phyloP scores from a whole-genome alignment of 1,139 yeast genomes.

The Blastobotrys capitulatus region DNA sequence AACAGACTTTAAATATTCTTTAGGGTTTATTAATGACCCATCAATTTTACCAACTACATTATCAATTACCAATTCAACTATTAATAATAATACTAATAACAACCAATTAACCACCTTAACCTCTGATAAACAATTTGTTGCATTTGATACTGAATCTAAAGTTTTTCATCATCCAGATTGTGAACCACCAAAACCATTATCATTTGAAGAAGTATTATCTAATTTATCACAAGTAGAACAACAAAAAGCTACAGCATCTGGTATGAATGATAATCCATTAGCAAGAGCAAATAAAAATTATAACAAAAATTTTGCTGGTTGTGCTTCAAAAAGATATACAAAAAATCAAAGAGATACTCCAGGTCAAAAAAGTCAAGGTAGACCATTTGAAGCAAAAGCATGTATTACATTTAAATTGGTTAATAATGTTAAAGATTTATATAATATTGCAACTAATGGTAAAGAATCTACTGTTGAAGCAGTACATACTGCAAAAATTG shows the following conservation, averaged over 20 bases:
- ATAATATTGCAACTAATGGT: constrained; percentile 4
- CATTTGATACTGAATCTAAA: neutral
- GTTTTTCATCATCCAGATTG: constrained; percentile 3
- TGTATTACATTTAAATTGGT: neutral
- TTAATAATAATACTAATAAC: no score
- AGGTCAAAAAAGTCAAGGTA: constrained; percentile 6
- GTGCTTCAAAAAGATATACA: constrained; percentile 3
- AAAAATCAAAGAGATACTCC: neutral
- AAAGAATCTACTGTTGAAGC: neutral
- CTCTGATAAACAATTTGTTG: neutral
- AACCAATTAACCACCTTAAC: no score
- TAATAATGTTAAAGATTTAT: neutral
- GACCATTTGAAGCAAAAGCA: constrained; percentile 4
- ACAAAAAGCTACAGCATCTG: neutral
- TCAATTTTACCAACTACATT: no score
- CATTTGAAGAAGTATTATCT: no score
- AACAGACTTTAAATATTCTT: no score
- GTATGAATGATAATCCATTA: neutral
- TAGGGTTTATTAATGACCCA: no score
- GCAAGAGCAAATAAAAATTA: no score
- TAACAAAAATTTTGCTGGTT: neutral
- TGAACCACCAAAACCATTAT: neutral
- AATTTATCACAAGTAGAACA: no score
- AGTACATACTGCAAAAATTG: neutral
- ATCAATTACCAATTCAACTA: no score